Base-by-base conservation (phyloP, 352 stramenopile genomes). In the Bremia lactucae region DNA sequence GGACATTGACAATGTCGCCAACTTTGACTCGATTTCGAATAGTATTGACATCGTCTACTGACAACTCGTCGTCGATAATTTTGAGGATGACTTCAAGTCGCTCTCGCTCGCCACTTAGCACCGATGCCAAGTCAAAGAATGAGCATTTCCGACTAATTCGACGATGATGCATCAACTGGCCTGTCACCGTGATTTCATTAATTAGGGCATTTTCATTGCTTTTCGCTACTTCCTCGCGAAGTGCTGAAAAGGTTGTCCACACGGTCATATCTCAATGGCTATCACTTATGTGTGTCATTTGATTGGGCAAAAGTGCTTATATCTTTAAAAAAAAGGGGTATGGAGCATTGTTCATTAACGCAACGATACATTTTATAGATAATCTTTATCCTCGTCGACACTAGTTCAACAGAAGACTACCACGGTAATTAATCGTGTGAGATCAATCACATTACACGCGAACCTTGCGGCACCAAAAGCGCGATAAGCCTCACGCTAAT, bases 1-100 rank as follows among this genome's bases (percentile, higher is more conserved):
- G 60, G 13, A 87, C 48, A 10, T 65, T 68, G 20, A 87, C 68
- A 36, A 85, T 51, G 34, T 90, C 78, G 3, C 78, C 78, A 19
- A 87, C 56, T 31, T 75, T 84, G 37, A 87, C 38, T 46, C 47
- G 24, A 34, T 79, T 65, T 36, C 74, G 68, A 26, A 90, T 74
- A n/a, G 43, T 42, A 13, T 87, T 71, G 8, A 90, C 47, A 4
- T 84, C 41, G 13, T 84, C 78, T 9, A 62, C 53, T 5, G 72
- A 76, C 21, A 90, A 59, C 47, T 83, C 65, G 25, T 57, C 51
- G 23, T 78, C 62, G 19, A 85, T 76, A 51, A 87, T 76, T 46
- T 89, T 89, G 36, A 89, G 55, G 18, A 89, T 74, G 31, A 86
- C 72, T 47, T 89, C 77, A 20, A 89, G 36, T 15, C 68, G 68